Evolutionary conservation across 768 basidiomycete genomes (phyloP).

Genomic region (Trametes sanguinea): DNA sequence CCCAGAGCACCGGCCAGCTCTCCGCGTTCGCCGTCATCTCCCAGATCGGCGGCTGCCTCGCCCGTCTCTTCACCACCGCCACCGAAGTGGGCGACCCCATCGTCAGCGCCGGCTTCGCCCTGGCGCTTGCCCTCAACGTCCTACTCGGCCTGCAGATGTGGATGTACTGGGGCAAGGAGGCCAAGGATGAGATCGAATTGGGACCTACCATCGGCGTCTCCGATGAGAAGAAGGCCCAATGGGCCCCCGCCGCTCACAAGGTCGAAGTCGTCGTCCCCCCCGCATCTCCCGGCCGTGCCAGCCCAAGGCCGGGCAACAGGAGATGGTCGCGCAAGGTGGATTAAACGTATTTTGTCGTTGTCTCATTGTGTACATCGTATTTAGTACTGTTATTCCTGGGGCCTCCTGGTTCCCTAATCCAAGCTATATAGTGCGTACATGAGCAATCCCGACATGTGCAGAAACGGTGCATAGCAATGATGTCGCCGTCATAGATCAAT

Average conservation of each 20-base stretch:
- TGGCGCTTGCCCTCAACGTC: constrained; percentile 80
- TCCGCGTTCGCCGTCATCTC: constrained; percentile 90
- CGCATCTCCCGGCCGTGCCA: constrained; percentile 45
- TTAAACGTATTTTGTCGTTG: constrained; percentile 30
- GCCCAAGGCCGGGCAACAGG: constrained; percentile 50
- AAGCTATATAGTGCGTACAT: constrained; percentile 5
- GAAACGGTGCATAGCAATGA: not conserved
- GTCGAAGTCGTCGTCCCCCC: constrained; percentile 49
- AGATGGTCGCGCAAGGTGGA: constrained; percentile 79
- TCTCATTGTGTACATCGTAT: not conserved
- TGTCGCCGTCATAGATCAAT: not conserved
- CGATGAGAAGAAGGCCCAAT: constrained; percentile 27
- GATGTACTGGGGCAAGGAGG: constrained; percentile 74
- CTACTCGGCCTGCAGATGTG: constrained; percentile 86
- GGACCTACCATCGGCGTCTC: constrained; percentile 23
- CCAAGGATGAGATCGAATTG: constrained; percentile 31
- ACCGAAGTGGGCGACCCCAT: constrained; percentile 85
- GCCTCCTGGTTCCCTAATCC: not conserved
- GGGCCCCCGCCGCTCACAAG: constrained; percentile 23
- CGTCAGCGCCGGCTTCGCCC: constrained; percentile 79
- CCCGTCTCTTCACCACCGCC: constrained; percentile 89
- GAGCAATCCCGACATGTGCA: too few relatives aligned
- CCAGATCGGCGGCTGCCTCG: constrained; percentile 86
- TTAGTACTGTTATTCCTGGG: not conserved
- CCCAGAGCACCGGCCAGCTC: constrained; percentile 87